Evolutionary conservation across 2,329 filamentous ascomycete genomes (phyloP).

Genomic region (Colletotrichum abscissum): DNA sequence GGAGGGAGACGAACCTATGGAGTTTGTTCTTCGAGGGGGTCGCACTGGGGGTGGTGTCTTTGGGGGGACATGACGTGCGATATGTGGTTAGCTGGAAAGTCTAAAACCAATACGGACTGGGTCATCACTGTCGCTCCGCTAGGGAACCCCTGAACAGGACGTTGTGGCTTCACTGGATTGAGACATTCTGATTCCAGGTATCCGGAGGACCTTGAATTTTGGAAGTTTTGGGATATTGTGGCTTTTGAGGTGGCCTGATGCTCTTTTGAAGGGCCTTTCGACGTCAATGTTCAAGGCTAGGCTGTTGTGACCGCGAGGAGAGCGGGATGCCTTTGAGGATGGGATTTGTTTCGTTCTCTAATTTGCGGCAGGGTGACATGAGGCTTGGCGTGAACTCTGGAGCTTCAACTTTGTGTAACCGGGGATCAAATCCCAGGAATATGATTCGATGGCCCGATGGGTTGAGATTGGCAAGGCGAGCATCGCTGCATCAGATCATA

Average conservation of each 20-base stretch:
- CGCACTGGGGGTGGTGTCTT: neutral
- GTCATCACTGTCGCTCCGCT: neutral
- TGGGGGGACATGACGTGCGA: slow-evolving; percentile 22
- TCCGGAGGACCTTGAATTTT: neutral
- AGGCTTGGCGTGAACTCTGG: neutral
- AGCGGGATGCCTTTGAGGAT: neutral
- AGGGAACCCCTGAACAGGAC: neutral
- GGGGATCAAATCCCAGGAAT: neutral
- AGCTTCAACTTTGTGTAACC: neutral
- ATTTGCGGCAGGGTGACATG: neutral
- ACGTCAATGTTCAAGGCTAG: neutral
- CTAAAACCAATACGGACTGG: neutral
- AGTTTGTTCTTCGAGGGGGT: neutral
- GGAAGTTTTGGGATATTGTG: too few species aligned
- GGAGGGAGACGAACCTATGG: slow-evolving; percentile 12
- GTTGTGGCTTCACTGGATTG: slow-evolving; percentile 16
- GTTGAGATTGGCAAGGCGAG: neutral
- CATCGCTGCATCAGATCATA: neutral
- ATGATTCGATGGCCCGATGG: neutral
- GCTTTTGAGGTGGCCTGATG: neutral
- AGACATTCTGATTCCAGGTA: slow-evolving; percentile 28
- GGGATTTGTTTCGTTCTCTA: neutral
- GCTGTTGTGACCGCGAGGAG: neutral
- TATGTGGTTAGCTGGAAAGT: slow-evolving; percentile 1
- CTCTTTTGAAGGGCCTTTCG: neutral